Evolutionary conservation across 1,139 yeast species (phyloP).

Genomic region (Yamadazyma mexicana): DNA sequence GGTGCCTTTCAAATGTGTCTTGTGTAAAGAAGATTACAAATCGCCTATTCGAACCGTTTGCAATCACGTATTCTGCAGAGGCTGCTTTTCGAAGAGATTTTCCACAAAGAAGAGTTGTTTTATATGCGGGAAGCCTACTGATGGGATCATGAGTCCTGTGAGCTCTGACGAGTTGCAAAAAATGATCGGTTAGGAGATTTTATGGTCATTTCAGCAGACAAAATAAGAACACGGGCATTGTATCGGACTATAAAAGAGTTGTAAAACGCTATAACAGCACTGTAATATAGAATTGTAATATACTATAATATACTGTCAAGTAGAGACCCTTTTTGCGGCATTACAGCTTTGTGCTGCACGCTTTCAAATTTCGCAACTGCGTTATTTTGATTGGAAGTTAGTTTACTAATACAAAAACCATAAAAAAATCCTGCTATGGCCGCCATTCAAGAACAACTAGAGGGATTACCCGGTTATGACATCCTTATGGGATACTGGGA

Average conservation of each 20-base stretch:
- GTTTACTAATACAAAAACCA: too few relatives aligned
- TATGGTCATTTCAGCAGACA: too few relatives aligned
- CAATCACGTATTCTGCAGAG: constrained; percentile 65
- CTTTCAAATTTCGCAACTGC: neutral
- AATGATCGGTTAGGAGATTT: constrained; percentile 2
- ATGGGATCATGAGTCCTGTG: constrained; percentile 44
- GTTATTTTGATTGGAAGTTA: too few relatives aligned
- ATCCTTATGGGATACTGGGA: constrained; percentile 57
- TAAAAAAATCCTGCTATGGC: constrained; percentile 9
- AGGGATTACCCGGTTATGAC: constrained; percentile 59
- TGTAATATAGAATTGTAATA: too few relatives aligned
- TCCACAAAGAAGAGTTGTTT: constrained; percentile 51
- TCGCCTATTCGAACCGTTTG: constrained; percentile 65
- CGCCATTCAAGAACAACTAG: constrained; percentile 36
- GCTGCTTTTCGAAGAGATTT: constrained; percentile 56
- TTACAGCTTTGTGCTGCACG: too few relatives aligned
- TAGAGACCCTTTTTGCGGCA: too few relatives aligned
- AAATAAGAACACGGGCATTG: too few relatives aligned
- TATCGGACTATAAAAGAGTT: too few relatives aligned
- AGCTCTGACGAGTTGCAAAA: constrained; percentile 7
- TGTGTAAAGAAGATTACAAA: constrained; percentile 60
- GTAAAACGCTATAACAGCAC: too few relatives aligned
- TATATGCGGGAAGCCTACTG: constrained; percentile 59
- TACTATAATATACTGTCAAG: too few relatives aligned
- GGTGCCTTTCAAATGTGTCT: constrained; percentile 62